Percentiles rank a stretch among this genome's conserved stretches.
Conservation (phyloP, 192 early-diverging fungal genomes). For the Gamsiella multidivaricata region DNA sequence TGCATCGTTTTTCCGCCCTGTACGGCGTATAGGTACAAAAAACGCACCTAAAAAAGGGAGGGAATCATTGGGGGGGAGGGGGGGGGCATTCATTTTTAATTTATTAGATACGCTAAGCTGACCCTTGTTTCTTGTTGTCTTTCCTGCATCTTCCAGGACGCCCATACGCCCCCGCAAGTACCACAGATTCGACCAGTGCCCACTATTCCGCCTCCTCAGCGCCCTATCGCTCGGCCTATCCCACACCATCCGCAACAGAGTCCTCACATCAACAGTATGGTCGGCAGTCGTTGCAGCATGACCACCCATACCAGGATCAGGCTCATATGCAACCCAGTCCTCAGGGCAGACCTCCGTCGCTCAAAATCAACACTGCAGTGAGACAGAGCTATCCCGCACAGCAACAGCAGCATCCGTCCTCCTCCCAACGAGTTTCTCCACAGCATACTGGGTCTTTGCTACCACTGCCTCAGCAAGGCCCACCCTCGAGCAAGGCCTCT, state of each 20-base stretch:
- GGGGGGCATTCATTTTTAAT: too few relatives aligned
- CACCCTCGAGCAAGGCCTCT: constrained; percentile 14
- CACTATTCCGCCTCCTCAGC: neutral
- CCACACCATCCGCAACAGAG: neutral
- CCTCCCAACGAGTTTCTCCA: constrained; percentile 15
- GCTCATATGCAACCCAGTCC: constrained; percentile 13
- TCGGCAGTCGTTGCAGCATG: constrained; percentile 10
- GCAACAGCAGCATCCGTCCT: constrained; percentile 17
- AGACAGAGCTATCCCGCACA: constrained; percentile 20
- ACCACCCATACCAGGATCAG: constrained; percentile 14
- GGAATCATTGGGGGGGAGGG: too few relatives aligned
- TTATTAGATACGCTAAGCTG: too few relatives aligned
- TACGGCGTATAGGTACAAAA: neutral
- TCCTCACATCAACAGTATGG: constrained; percentile 1
- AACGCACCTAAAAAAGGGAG: neutral
- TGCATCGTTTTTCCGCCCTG: too few relatives aligned
- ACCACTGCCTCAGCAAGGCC: constrained; percentile 3
- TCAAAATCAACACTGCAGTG: constrained; percentile 35
- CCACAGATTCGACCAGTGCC: neutral
- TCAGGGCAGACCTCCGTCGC: constrained; percentile 20
- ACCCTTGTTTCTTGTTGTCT: neutral
- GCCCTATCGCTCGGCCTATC: neutral
- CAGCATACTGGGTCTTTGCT: neutral
- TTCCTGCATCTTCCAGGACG: constrained; percentile 1
- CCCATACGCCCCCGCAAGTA: neutral